Conservation (phyloP, 805 yeast species). For the Pichia rugopelliculosa region DNA sequence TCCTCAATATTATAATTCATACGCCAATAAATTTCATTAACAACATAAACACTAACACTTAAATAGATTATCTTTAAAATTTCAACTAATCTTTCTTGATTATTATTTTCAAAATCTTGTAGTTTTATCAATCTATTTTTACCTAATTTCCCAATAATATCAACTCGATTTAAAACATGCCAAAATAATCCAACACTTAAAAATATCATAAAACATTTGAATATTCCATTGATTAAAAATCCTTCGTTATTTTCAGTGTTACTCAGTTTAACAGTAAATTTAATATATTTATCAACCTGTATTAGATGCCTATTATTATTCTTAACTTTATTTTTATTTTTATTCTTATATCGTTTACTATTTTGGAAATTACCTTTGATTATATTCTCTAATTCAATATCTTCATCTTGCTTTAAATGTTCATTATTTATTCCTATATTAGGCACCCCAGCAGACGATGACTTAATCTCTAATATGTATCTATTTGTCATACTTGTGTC, state of each 20-base stretch:
- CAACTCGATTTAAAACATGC: slow-evolving; percentile 11
- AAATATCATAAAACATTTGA: slow-evolving; percentile 4
- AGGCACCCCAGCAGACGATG: slow-evolving; percentile 10
- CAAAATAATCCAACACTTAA: slow-evolving; percentile 5
- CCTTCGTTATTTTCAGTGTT: not conserved
- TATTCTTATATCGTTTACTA: not conserved
- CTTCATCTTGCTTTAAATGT: not conserved
- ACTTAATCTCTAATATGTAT: slow-evolving; percentile 23
- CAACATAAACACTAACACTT: slow-evolving; percentile 12
- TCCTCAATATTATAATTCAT: slow-evolving; percentile 35
- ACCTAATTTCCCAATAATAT: slow-evolving; percentile 9
- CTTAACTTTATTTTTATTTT: not conserved
- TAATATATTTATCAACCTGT: slow-evolving; percentile 13
- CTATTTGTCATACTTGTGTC: slow-evolving; percentile 16
- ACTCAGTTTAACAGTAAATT: slow-evolving; percentile 11
- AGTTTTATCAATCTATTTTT: not conserved
- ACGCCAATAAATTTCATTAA: slow-evolving; percentile 19
- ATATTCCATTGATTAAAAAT: not conserved
- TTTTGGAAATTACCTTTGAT: not conserved
- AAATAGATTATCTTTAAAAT: slow-evolving; percentile 10
- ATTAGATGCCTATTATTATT: not conserved
- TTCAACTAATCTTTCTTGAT: not conserved
- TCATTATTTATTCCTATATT: not conserved
- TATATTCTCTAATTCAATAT: not conserved
- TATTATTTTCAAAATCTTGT: not conserved